These are phyloP conservation scores for Carnegiea gigantea DNA, from an alignment of 179 eudicot genomes.

Conservation along the genomic window DNA sequence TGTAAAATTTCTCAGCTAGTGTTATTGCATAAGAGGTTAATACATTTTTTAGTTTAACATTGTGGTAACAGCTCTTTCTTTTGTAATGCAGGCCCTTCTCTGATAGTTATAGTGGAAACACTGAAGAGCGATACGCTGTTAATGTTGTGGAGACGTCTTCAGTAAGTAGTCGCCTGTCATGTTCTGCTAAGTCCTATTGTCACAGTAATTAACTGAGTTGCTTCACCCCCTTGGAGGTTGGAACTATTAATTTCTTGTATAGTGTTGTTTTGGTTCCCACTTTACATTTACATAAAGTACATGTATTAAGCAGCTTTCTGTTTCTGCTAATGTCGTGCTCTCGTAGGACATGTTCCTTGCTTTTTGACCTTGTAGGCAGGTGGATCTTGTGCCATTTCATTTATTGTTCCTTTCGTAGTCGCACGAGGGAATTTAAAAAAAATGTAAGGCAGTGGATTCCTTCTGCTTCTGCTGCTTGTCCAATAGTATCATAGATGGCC, in stretches of 20 bases:
- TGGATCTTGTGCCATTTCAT: neutral
- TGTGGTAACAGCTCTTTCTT: neutral
- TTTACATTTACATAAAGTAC: too few species aligned
- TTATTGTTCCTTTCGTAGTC: too few species aligned
- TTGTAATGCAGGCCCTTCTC: constrained; percentile 63
- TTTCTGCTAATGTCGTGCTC: neutral
- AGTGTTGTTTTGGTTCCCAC: neutral
- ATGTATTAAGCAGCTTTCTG: neutral
- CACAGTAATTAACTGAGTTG: neutral
- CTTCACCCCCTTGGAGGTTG: neutral
- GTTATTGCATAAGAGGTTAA: neutral
- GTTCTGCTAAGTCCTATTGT: neutral
- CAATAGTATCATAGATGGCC: neutral
- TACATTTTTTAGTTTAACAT: neutral
- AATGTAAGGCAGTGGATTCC: neutral
- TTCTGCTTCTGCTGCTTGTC: neutral
- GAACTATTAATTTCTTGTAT: neutral
- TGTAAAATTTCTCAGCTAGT: neutral
- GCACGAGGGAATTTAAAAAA: too few species aligned
- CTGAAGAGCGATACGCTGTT: constrained; percentile 67
- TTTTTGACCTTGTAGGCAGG: neutral
- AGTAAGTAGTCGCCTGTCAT: constrained; percentile 46
- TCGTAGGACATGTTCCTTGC: neutral
- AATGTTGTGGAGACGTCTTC: constrained; percentile 61
- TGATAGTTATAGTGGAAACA: constrained; percentile 49